Conservation (phyloP, 2,329 filamentous ascomycete species). For the Diaporthe sp. region DNA sequence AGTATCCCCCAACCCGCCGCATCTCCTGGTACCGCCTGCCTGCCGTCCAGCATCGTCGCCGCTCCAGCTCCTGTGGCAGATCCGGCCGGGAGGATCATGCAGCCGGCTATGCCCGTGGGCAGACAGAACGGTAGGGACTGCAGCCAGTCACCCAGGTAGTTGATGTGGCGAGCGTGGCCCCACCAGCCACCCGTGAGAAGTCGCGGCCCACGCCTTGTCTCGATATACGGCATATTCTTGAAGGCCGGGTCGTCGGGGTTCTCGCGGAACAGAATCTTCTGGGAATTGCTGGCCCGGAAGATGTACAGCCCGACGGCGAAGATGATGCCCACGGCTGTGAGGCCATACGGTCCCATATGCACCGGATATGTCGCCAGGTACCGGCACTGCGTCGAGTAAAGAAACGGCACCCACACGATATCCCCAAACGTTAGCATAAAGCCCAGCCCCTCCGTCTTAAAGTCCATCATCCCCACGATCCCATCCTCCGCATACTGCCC, state of each 20-base stretch:
- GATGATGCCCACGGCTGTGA: constrained; percentile 71
- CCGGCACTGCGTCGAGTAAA: constrained; percentile 82
- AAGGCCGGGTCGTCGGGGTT: constrained; percentile 82
- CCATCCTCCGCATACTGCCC: constrained; percentile 84
- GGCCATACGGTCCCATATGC: constrained; percentile 73
- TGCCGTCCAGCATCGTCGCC: constrained; percentile 58
- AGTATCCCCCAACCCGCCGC: constrained; percentile 83
- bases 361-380: constrained; percentile 85
- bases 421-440: constrained; percentile 93
- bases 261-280: constrained; percentile 91
- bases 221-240: constrained; percentile 80
- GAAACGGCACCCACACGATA: constrained; percentile 86
- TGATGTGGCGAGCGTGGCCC: constrained; percentile 88
- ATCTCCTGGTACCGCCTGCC: constrained; percentile 73
- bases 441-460: constrained; percentile 88
- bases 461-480: constrained; percentile 89
- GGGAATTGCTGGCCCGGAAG: constrained; percentile 86
- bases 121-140: constrained; percentile 89
- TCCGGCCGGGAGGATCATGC: constrained; percentile 70
- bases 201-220: constrained; percentile 81
- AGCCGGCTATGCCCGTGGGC: constrained; percentile 83
- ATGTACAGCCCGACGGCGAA: constrained; percentile 81
- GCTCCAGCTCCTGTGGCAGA: constrained; percentile 15
- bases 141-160: constrained; percentile 92
- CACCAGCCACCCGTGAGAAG: constrained; percentile 89